A percentile compares a stretch with the other conserved stretches of the same genome.
These are phyloP conservation scores for Gloeostereum incarnatum DNA, from an alignment of 768 basidiomycete species.

Conservation along the genomic window DNA sequence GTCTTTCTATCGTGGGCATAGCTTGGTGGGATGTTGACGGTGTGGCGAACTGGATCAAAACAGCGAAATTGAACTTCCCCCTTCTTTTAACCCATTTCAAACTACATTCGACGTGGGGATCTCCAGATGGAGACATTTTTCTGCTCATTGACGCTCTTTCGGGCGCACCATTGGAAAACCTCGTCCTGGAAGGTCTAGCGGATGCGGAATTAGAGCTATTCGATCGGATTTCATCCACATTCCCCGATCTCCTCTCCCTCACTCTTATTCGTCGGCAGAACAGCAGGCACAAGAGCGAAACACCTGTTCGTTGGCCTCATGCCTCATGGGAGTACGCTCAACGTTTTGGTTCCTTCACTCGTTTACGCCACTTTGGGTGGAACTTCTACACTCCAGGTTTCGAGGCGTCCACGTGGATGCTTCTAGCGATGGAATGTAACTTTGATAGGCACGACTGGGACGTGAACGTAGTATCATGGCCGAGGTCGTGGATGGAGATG, in stretches of 20 bases:
- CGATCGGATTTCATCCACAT: constrained; percentile 11
- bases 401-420: neutral
- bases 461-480: neutral
- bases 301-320: constrained; percentile 14
- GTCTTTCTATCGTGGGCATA: neutral
- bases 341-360: constrained; percentile 8
- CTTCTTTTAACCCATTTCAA: constrained; percentile 17
- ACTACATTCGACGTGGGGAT: constrained; percentile 14
- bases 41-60: neutral
- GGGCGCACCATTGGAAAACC: constrained; percentile 12
- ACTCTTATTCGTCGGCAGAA: constrained; percentile 17
- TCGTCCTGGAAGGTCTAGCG: constrained; percentile 17
- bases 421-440: neutral
- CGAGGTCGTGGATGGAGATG: neutral
- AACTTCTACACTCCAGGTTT: constrained; percentile 7
- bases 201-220: constrained; percentile 12
- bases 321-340: constrained; percentile 18
- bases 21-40: neutral
- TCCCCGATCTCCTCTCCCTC: constrained; percentile 13
- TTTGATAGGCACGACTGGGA: neutral
- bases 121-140: constrained; percentile 11
- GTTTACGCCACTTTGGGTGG: constrained; percentile 17
- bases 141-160: constrained; percentile 9
- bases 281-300: constrained; percentile 13
- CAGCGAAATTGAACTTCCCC: too few species aligned